Percentiles rank a stretch among this genome's conserved stretches.
These are phyloP conservation scores for Grosmannia clavigera DNA, from an alignment of 2,329 filamentous ascomycete species.

Conservation along the genomic window DNA sequence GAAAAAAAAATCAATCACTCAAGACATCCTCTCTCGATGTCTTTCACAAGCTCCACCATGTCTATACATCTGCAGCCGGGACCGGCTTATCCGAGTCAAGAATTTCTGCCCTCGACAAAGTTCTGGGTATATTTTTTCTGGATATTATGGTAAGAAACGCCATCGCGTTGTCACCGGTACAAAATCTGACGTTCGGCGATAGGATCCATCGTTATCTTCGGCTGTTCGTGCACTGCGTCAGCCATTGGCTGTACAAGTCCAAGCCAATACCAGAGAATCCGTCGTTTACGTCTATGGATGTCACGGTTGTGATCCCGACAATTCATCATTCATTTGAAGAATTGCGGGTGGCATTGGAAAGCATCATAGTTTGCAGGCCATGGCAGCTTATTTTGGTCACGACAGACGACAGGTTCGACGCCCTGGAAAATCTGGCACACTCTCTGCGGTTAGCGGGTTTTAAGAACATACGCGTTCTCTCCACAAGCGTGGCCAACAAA, in stretches of 20 bases:
- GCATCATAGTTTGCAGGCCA: conserved; percentile 59
- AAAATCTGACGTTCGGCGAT: background rate
- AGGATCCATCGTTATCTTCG: conserved; percentile 84
- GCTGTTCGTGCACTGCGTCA: conserved; percentile 70
- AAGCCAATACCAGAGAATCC: conserved; percentile 72
- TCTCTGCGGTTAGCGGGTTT: conserved; percentile 31
- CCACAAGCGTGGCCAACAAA: conserved; percentile 83
- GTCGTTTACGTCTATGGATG: conserved; percentile 67
- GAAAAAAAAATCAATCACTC: background rate
- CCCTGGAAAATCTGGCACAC: conserved; percentile 53
- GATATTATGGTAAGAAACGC: conserved; percentile 30
- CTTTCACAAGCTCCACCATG: background rate
- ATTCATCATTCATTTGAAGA: conserved; percentile 81
- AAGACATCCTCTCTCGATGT: conserved; percentile 1
- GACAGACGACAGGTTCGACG: conserved; percentile 64
- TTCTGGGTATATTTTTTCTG: conserved; percentile 33
- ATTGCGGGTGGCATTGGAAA: conserved; percentile 67
- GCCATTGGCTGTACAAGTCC: conserved; percentile 78
- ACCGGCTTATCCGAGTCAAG: background rate
- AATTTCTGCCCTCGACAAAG: conserved; percentile 27
- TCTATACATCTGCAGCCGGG: background rate
- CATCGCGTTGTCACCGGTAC: background rate
- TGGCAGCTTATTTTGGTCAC: conserved; percentile 75
- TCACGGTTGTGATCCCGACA: conserved; percentile 87
- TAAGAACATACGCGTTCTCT: conserved; percentile 59